These are phyloP conservation scores for Picea mariana DNA, from an alignment of 83 land plant species.

Conservation along the genomic window DNA sequence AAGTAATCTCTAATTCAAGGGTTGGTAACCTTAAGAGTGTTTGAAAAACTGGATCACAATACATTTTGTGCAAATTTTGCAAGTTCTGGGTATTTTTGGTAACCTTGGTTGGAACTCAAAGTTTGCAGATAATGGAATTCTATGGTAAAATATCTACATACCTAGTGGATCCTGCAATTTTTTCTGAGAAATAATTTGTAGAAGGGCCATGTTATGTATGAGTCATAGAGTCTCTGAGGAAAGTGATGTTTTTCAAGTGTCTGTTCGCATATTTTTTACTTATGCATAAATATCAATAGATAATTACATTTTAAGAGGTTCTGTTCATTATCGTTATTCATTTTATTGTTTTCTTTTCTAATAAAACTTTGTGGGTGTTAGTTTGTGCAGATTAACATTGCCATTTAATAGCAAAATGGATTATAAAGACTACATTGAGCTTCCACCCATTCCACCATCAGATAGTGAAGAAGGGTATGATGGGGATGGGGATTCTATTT, in stretches of 20 bases:
- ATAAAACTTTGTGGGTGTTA: not conserved
- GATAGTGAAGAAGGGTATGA: conserved; percentile 5
- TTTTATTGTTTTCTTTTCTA: not conserved
- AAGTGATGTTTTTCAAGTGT: not conserved
- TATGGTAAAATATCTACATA: no score
- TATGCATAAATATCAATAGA: not conserved
- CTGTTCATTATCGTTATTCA: not conserved
- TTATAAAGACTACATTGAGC: conserved; percentile 5
- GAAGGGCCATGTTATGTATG: no score
- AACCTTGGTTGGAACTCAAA: no score
- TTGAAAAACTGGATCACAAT: no score
- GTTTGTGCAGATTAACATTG: not conserved
- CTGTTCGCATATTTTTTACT: not conserved
- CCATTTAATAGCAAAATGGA: not conserved
- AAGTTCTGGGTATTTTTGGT: no score
- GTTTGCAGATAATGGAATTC: no score
- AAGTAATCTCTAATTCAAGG: no score
- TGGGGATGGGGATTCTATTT: not conserved
- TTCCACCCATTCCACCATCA: not conserved
- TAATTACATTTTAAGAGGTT: not conserved
- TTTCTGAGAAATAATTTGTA: no score
- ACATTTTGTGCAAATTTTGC: no score
- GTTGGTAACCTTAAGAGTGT: no score
- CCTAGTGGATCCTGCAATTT: no score
- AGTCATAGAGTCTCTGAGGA: no score